A percentile compares a stretch with the other conserved stretches of the same genome.
These are phyloP conservation scores for Saccharomyces hybrid DNA, from an alignment of 1,139 yeast genomes.

Conservation along the genomic window DNA sequence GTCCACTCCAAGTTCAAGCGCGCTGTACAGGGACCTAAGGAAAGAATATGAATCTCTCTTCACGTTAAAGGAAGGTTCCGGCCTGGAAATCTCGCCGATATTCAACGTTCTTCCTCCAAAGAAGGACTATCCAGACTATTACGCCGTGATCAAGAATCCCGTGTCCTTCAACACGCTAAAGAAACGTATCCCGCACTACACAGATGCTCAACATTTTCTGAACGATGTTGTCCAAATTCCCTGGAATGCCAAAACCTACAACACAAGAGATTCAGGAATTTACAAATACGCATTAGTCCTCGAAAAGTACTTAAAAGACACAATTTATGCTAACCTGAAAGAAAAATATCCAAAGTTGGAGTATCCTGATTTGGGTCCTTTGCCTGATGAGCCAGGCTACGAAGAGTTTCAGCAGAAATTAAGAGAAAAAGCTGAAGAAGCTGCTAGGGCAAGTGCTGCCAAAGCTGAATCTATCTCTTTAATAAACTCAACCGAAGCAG, in stretches of 20 bases:
- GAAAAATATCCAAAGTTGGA: conserved; percentile 38
- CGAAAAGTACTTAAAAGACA: conserved; percentile 51
- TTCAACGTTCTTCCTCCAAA: conserved; percentile 47
- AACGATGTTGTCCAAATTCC: conserved; percentile 74
- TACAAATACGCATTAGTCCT: conserved; percentile 66
- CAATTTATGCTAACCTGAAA: conserved; percentile 45
- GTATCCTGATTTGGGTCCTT: conserved; percentile 68
- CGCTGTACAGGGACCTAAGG: conserved; percentile 16
- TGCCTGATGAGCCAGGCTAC: conserved; percentile 45
- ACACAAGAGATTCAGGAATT: conserved; percentile 59
- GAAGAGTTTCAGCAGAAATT: conserved; percentile 5
- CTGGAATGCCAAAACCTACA: conserved; percentile 84
- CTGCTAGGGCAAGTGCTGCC: conserved; percentile 6
- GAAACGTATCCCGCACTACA: conserved; percentile 43
- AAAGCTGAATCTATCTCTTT: neutral
- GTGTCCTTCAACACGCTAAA: conserved; percentile 66
- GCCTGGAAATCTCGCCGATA: conserved; percentile 39
- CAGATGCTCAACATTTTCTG: conserved; percentile 58
- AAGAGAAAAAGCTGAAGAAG: conserved; percentile 1
- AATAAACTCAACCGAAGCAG: conserved; percentile 9
- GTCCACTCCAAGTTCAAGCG: neutral
- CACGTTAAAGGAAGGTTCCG: conserved; percentile 37
- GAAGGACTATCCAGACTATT: conserved; percentile 62
- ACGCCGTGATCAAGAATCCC: conserved; percentile 57
- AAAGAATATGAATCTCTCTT: conserved; percentile 31